A percentile compares a stretch with the other conserved stretches of the same genome.
phyloP scores from a whole-genome alignment of 768 basidiomycete species.

The Pisolithus albus region DNA sequence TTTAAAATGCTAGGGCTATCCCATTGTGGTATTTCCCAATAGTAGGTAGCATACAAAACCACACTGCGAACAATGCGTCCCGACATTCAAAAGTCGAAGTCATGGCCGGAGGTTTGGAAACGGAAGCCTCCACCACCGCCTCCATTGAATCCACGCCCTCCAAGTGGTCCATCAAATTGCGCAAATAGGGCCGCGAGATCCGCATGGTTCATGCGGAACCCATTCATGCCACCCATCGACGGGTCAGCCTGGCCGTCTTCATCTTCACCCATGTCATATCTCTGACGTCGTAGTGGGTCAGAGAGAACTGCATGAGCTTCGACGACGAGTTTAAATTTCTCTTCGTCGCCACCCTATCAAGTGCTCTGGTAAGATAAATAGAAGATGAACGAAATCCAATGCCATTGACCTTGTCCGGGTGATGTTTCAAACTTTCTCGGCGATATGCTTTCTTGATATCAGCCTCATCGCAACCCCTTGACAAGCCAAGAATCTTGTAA shows the following conservation, averaged over 20 bases:
- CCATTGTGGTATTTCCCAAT: no score
- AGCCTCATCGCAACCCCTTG: conserved; percentile 51
- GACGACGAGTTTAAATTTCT: conserved; percentile 87
- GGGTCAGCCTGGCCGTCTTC: conserved; percentile 57
- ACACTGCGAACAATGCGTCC: background rate
- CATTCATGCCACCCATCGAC: conserved; percentile 36
- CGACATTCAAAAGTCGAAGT: conserved; percentile 16
- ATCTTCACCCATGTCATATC: conserved; percentile 80
- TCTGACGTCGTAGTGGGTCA: conserved; percentile 61
- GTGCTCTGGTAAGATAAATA: background rate
- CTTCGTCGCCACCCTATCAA: conserved; percentile 82
- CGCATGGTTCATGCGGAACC: conserved; percentile 37
- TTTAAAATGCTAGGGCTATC: no score
- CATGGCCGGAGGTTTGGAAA: conserved; percentile 15
- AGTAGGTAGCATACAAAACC: background rate
- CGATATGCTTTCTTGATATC: conserved; percentile 93
- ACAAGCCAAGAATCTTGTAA: conserved; percentile 62
- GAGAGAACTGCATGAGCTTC: conserved; percentile 82
- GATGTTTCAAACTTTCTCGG: conserved; percentile 76
- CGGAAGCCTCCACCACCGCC: conserved; percentile 26
- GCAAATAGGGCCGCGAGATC: conserved; percentile 62
- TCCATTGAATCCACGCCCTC: conserved; percentile 15
- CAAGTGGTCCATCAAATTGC: conserved; percentile 43
- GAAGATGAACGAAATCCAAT: conserved; percentile 2
- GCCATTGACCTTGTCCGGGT: conserved; percentile 67